Conservation (phyloP, 2,329 filamentous ascomycete genomes). For the Tolypocladium album region DNA sequence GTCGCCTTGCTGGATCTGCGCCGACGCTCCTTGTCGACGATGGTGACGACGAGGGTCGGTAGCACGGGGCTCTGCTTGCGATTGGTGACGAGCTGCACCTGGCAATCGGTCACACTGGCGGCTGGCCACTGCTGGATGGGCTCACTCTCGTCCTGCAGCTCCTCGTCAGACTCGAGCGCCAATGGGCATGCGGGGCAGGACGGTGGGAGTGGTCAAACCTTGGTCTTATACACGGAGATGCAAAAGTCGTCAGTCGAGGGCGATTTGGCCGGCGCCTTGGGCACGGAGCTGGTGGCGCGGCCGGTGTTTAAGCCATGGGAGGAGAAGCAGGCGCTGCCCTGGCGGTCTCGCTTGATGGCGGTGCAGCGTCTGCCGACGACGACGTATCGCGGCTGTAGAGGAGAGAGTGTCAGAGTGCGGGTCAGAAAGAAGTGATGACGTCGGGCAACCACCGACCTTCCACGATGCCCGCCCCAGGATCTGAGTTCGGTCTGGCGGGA, state of each 20-base stretch:
- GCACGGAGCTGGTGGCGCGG: slow-evolving; percentile 24
- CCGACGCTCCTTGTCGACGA: slow-evolving; percentile 52
- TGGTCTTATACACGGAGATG: slow-evolving; percentile 45
- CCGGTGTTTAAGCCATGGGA: slow-evolving; percentile 28
- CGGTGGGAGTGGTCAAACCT: slow-evolving; percentile 24
- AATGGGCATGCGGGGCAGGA: slow-evolving; percentile 4
- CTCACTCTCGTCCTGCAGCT: slow-evolving; percentile 36
- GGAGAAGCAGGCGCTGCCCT: slow-evolving; percentile 24
- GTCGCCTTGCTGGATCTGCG: slow-evolving; percentile 53
- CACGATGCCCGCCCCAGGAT: slow-evolving; percentile 39
- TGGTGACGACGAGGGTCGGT: slow-evolving; percentile 47
- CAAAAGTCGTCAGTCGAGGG: slow-evolving; percentile 30
- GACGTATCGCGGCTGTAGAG: slow-evolving; percentile 44
- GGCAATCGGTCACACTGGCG: slow-evolving; percentile 42
- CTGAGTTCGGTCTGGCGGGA: slow-evolving; percentile 39
- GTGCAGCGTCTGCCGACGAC: slow-evolving; percentile 34
- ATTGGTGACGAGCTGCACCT: slow-evolving; percentile 47
- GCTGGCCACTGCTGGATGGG: slow-evolving; percentile 43
- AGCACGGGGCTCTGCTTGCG: slow-evolving; percentile 50
- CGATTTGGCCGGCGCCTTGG: slow-evolving; percentile 23
- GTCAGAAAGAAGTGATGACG: slow-evolving; percentile 3
- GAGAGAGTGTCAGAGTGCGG: slow-evolving; percentile 7
- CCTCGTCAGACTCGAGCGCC: not conserved
- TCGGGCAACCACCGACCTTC: slow-evolving; percentile 30
- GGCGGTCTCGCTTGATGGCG: slow-evolving; percentile 20